Evolutionary conservation across 345 rosid species (phyloP), one percentile per base, ranked within the genome.

Genomic region (Syzygium aromaticum): DNA sequence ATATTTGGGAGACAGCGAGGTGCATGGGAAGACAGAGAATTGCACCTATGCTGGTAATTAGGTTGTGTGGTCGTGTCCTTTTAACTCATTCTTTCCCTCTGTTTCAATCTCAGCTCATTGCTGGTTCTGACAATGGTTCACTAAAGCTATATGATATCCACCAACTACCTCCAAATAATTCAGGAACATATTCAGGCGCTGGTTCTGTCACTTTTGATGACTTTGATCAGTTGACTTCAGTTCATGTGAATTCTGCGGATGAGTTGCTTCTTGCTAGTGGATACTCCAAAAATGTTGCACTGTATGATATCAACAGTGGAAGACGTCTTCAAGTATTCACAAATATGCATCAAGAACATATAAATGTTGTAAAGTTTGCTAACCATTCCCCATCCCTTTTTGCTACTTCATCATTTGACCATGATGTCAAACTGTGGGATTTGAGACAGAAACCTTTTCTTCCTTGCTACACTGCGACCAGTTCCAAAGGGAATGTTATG

Each of bases 321-420:
- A 96, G 90, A 91, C 94, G 96, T 54, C 85, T 95, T 40, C 94
- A 96, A 85, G 92, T 96, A 88, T 97, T 96, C 89, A 89, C 94
- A 15, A 94, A 96, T 86, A 95, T 96, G 99, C 99, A 97, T 92
- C 93, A 91, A 54, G 96, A 95, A 86, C 99, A 95, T 87, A 97
- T 97, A 38, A 97, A 97, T 87, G 99, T 97, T 52, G 99, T 96
- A 87, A 96, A 96, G 89, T 97, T 97, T 86, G 92, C 98, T 4
- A 96, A 97, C 90, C 98, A 95, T 91, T 94, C 97, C 38, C 98
- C 99, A 23, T 93, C 91, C 43, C 28, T 96, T 88, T 97, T 96
- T 89, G 98, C 99, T 46, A 96, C 99, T n/a, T 96, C 98, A 40
- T 97, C 99, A 52, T 97, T 97, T 87, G 99, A 97, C 90, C 95